Percentiles rank a stretch among this genome's conserved stretches.
phyloP scores from a whole-genome alignment of 1,284 basidiomycete genomes.

The Cutaneotrichosporon daszewskae region DNA sequence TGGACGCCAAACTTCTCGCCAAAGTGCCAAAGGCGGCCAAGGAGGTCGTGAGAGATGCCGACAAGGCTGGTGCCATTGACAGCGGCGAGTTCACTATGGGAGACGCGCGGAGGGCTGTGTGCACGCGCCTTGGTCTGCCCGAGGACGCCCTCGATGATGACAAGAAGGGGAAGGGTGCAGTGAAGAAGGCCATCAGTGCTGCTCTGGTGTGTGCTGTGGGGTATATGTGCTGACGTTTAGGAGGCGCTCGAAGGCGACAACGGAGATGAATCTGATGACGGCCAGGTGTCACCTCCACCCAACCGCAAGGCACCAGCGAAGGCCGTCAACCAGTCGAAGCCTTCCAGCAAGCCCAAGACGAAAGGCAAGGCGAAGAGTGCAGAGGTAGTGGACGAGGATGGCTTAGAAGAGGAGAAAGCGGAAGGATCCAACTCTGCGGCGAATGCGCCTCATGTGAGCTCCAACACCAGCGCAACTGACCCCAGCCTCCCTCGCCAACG shows the following conservation, averaged over 20 bases:
- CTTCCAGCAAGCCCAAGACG: too few relatives aligned
- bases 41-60: conserved; percentile 20
- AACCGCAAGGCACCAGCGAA: too few relatives aligned
- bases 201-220: conserved; percentile 39
- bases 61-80: conserved; percentile 26
- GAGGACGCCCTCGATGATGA: conserved; percentile 23
- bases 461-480: not conserved
- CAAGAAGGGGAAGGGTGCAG: conserved; percentile 30
- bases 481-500: conserved; percentile 1
- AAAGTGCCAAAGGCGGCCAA: conserved; percentile 3
- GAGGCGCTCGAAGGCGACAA: conserved; percentile 3
- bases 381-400: conserved; percentile 5
- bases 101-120: conserved; percentile 20
- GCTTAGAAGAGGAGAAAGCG: conserved; percentile 5
- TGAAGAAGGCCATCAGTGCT: conserved; percentile 44
- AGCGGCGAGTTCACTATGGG: conserved; percentile 29
- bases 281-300: not conserved
- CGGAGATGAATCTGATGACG: conserved; percentile 6
- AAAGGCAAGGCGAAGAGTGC: conserved; percentile 2
- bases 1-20: conserved; percentile 5
- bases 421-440: too few relatives aligned
- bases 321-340: too few relatives aligned
- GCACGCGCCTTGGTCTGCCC: conserved; percentile 24
- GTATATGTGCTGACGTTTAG: conserved; percentile 1
- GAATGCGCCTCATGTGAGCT: not conserved